Evolutionary conservation across 1,139 yeast species (phyloP), one percentile per base, ranked within the genome.

Genomic region (Debaryomycetaceae sp.): DNA sequence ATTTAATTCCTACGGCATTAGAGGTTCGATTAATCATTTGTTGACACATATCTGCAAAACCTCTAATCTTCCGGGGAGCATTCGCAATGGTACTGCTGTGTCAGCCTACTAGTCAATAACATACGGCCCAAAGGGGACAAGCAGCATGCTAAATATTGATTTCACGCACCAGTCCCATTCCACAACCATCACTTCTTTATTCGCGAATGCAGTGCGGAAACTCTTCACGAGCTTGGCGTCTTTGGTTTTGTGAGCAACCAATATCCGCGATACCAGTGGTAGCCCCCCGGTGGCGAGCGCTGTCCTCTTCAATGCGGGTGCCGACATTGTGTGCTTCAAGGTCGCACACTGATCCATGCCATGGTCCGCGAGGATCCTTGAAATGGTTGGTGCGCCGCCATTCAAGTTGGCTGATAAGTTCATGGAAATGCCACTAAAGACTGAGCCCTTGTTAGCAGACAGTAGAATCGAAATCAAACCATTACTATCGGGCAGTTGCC

Each of bases 151-250:
- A 47, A 77, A 77, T 1, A 77, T 71, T 27, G 75, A 62, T 32
- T 62, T 54, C 7, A 77, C 76, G 35, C 79, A 68, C 80, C 81
- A 75, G 33, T 76, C 73, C 85, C 85, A 77, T 35, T 73, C 78
- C 7, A 76, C 62, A 2, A 70, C 57, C n/a, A n/a, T n/a, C 5
- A 45, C 43, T 7, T 45, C 53, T 3, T 39, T 41, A 3, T 49
- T 53, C 4, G 48, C 42, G 13, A 59, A 38, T 8, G 54, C 31
- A 18, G 55, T 53, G 27, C 52, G 56, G 37, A 72, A 66, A 22
- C 47, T 50, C 15, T 54, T 55, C 10, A 63, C 61, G 27, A 68
- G 46, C 23, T 69, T 67, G 5, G 58, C 45, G 37, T 71, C 76
- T 30, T 65, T 63, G 2, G 47, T 40, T 31, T 51, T 59, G 37